Conservation (phyloP, 768 basidiomycete genomes). For the Mycena crocata region DNA sequence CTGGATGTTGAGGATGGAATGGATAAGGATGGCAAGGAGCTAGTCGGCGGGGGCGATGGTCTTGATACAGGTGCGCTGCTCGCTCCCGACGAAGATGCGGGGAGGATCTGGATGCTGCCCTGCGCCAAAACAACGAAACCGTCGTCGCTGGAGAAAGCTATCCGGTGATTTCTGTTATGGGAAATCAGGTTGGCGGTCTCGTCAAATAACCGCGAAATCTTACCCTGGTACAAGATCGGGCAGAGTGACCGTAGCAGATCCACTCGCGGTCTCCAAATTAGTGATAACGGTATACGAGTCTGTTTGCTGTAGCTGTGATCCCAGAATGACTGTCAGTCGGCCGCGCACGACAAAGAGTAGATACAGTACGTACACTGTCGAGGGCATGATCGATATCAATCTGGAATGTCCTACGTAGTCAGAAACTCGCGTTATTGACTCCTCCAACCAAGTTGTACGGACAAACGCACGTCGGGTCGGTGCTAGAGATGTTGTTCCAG, state of each 20-base stretch:
- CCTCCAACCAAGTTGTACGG: neutral
- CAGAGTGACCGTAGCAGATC: slow-evolving; percentile 6
- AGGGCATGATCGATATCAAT: slow-evolving; percentile 2
- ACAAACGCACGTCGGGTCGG: slow-evolving; percentile 2
- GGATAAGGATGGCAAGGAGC: neutral
- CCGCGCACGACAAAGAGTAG: neutral
- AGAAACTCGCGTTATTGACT: neutral
- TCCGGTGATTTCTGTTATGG: slow-evolving; percentile 13
- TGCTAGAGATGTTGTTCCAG: slow-evolving; percentile 5
- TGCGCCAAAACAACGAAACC: neutral
- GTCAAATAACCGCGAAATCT: neutral
- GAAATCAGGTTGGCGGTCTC: neutral
- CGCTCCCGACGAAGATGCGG: neutral
- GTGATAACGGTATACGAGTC: neutral
- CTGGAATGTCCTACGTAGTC: slow-evolving; percentile 4
- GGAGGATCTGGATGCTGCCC: slow-evolving; percentile 13
- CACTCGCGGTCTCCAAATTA: neutral
- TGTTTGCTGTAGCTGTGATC: neutral
- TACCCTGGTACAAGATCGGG: slow-evolving; percentile 3
- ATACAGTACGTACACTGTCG: slow-evolving; percentile 1
- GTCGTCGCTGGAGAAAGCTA: slow-evolving; percentile 6
- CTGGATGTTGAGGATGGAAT: neutral
- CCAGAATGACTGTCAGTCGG: neutral
- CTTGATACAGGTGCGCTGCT: neutral
- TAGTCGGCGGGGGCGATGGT: neutral